Base-by-base conservation (phyloP, 495 filamentous ascomycete species). In the Evernia prunastri region DNA sequence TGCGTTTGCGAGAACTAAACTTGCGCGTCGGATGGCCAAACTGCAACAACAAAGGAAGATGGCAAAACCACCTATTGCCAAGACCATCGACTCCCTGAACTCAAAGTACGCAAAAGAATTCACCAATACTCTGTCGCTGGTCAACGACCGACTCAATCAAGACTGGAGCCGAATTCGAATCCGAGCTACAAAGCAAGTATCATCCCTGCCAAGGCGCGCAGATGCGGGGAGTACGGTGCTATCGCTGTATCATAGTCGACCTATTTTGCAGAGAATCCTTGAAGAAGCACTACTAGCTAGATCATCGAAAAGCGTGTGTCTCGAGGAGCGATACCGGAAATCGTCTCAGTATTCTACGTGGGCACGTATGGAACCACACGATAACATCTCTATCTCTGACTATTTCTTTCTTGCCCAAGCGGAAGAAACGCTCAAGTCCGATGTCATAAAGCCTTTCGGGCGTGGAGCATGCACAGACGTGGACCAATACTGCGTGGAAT, bases 21-120 rank as follows among this genome's bases (percentile, higher is more conserved):
- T 89, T 12, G 82, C 81, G 63, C 80, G 85, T 36, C 84, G 86
- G 18, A 72, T 88, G 51, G 81, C 78, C 9, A 88, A 89, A 69
- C 49, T 88, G 9, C 81, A 87, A 42, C 59, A 66, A 18, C 76
- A 82, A 31, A 75, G 67, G 20, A 40, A 59, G 13, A 56, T 27
- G 36, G 35, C 35, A n/a, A 23, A 47, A 23, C 47, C 49, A 20
- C 31, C 23, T 10, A 8, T 56, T 23, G 47, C 23, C 45, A 31
- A 40, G 49, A 40, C 8, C 18, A 62, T 62, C 18, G 36, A 62
- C 3, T 40, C 25, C 0, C 45, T 62, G 0, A 56, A 56, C n/a
- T 36, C 45, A 23, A 62, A 18, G 4, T 54, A 23, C 51, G 63
- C 17, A 11, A 53, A 29, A 39, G 56, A 42, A 23, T 75, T 75